Base-by-base conservation (phyloP, 1,284 basidiomycete genomes). In the Cystobasidium sp. region DNA sequence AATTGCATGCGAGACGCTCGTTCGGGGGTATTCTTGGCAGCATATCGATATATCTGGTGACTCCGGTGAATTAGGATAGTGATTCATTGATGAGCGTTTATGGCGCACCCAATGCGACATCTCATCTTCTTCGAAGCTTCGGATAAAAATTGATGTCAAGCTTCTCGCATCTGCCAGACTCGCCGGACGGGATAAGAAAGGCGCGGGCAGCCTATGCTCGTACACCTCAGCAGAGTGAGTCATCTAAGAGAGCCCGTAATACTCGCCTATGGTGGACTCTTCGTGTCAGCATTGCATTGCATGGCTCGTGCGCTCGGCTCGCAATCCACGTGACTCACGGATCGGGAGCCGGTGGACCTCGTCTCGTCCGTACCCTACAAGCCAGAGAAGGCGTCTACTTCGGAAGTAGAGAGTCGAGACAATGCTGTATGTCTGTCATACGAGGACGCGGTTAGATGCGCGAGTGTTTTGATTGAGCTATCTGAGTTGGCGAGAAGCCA, bases 61-160 rank as follows among this genome's bases (percentile, higher is more conserved):
- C 31, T 5, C 31, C 31, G 5, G 31, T 31, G 31, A 31, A 31
- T 31, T 5, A 31, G 31, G 5, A 31, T 31, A 51, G 14, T 6
- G 6, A 6, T 20, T 6, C 1, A 56, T 37, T 4, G 14, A 14
- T 31, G 55, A 37, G 24, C 18, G 24, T 20, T 2, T 20, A 56
- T 18, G 12, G 55, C 64, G 16, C 31, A 66, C 64, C 64, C 64
- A 66, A 16, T 53, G 47, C 12, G 49, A 39, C 64, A 66, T 66
- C n/a, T 55, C 64, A 53, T 66, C 64, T 39, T 66, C 64, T n/a
- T 53, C 41, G 37, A 66, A 66, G 14, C 64, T 55, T 53, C 39
- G 24, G 16, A 66, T 66, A 49, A 66, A 66, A 53, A 66, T 44
- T 22, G 64, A 66, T 10, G 64, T 66, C 64, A 66, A 37, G 6